These are phyloP conservation scores for Phaeodactylum tricornutum DNA, from an alignment of 108 stramenopile species.

Conservation along the genomic window DNA sequence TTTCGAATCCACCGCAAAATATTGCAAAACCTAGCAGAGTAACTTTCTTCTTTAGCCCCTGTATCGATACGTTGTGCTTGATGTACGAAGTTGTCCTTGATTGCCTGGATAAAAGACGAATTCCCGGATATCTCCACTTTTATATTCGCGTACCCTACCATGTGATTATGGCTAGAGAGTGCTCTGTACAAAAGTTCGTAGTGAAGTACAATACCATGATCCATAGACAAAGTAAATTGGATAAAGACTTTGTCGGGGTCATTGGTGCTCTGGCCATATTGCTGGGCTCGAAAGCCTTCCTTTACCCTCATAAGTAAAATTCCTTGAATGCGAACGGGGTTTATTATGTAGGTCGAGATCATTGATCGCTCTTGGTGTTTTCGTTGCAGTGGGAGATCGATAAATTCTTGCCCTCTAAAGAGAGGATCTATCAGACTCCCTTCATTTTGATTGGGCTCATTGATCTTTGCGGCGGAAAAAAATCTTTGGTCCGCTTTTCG, in stretches of 20 bases:
- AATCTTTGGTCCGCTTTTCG: too few relatives aligned
- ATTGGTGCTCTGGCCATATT: slow-evolving; percentile 53
- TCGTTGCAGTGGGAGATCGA: too few relatives aligned
- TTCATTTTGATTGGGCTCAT: too few relatives aligned
- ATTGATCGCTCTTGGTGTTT: slow-evolving; percentile 28
- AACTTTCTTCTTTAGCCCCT: slow-evolving; percentile 31
- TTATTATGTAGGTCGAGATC: slow-evolving; percentile 54
- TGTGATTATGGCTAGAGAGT: slow-evolving; percentile 34
- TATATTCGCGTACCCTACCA: slow-evolving; percentile 62
- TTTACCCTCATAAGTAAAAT: slow-evolving; percentile 54
- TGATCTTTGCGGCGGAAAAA: neutral
- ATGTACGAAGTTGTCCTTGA: slow-evolving; percentile 55
- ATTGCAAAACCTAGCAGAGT: slow-evolving; percentile 42
- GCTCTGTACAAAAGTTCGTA: slow-evolving; percentile 74
- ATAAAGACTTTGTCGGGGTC: slow-evolving; percentile 64
- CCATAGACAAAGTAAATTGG: slow-evolving; percentile 48
- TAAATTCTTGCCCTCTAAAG: too few relatives aligned
- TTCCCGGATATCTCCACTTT: slow-evolving; percentile 72
- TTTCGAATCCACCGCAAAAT: slow-evolving; percentile 48
- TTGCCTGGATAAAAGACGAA: slow-evolving; percentile 38
- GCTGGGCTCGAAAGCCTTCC: slow-evolving; percentile 65
- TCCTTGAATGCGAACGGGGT: slow-evolving; percentile 61
- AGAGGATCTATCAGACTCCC: too few relatives aligned
- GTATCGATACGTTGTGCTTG: too few relatives aligned
- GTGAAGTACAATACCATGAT: slow-evolving; percentile 46